Base-by-base conservation (phyloP, 2,329 filamentous ascomycete species). In the Pyrenophora tritici-repentis region DNA sequence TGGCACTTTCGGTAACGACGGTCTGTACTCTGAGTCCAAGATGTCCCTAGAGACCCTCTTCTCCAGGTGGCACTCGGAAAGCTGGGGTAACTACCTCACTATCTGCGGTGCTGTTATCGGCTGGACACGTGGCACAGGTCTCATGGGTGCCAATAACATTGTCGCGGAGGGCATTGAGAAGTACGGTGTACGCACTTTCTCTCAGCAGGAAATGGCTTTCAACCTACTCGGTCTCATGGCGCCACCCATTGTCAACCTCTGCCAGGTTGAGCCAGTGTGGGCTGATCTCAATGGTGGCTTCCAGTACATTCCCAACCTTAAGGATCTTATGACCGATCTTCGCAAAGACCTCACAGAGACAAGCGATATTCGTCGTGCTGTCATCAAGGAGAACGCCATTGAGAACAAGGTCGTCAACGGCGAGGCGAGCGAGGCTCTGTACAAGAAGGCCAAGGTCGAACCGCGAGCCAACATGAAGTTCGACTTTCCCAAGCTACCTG, bases 131-230 rank as follows among this genome's bases (percentile, higher is more conserved):
- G 94, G 93, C 61, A 99, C 94, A 58, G 94, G 94, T 72, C 86
- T 99, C 66, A 99, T 99, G 93, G 90, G 89, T 62, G 92, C 89
- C 69, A 97, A 97, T 82, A 97, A 99, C 76, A 86, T 97, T 65
- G 92, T 97, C 60, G 94, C 94, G 31, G 93, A 97, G 74, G 94
- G 93, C 53, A 91, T 99, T 49, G 94, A 99, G 80, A 90, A 90
- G 66, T 94, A 95, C 62, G 94, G 94, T 67, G 94, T 97, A 20
- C 91, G 94, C 66, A 99, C 94, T 3, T 99, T 99, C 82, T 97
- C 93, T 8, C 94, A 97, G 78, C 91, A 96, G 74, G 94, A 99
- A 77, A 99, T 99, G 94, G 94, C 94, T 13, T 99, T 99, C 83
- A 99, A 99, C 78, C 78, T 99, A 61, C 85, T 99, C 37, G 93